Evolutionary conservation across 345 rosid species (phyloP).

Genomic region (Lepidium aucheri): DNA sequence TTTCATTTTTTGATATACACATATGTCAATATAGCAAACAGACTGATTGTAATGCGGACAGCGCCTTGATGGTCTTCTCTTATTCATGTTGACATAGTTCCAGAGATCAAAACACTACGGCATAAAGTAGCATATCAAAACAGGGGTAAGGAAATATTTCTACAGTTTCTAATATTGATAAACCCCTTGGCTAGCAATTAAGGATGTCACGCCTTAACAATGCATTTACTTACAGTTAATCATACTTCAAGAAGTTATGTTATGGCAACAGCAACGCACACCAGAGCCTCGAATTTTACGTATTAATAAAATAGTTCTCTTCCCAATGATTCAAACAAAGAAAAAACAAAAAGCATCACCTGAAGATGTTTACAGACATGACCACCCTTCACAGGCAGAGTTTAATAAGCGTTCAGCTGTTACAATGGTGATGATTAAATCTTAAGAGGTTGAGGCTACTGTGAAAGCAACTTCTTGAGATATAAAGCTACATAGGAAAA

Average conservation of each 20-base stretch:
- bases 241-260: background rate
- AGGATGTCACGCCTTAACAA: background rate
- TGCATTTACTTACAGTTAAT: background rate
- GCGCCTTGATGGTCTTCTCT: slow-evolving; percentile 87
- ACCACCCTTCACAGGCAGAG: slow-evolving; percentile 71
- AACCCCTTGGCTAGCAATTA: background rate
- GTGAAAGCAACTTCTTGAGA: background rate
- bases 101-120: slow-evolving; percentile 81
- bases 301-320: background rate
- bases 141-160: background rate
- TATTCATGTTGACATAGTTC: slow-evolving; percentile 62
- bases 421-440: background rate
- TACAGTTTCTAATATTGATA: background rate
- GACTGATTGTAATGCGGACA: slow-evolving; percentile 80
- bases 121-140: background rate
- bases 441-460: background rate
- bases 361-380: slow-evolving; percentile 78
- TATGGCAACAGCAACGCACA: background rate
- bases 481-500: slow-evolving; percentile 1
- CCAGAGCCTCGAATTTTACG: background rate
- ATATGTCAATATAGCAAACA: slow-evolving; percentile 63
- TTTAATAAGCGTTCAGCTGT: slow-evolving; percentile 65
- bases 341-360: slow-evolving; percentile 35
- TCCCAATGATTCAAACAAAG: background rate
- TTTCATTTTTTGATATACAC: slow-evolving; percentile 69